Conservation (phyloP, 768 basidiomycete species). For the Termitomyces sp. region DNA sequence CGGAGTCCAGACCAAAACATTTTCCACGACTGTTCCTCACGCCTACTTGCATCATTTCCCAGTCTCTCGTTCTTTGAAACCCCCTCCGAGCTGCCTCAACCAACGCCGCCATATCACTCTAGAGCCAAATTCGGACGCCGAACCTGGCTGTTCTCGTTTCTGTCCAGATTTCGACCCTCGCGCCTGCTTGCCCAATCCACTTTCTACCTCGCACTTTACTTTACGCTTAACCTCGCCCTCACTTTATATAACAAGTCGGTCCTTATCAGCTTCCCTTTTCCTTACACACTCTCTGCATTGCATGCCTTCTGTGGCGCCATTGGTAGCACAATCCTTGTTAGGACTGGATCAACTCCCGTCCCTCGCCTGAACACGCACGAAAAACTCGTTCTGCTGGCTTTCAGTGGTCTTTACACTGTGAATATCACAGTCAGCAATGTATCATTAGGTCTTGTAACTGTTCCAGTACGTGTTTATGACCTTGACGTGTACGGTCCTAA, state of each 20-base stretch:
- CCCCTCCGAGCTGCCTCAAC: constrained; percentile 12
- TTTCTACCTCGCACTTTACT: constrained; percentile 61
- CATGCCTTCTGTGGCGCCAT: constrained; percentile 84
- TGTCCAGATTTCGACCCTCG: constrained; percentile 4
- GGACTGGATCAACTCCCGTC: constrained; percentile 17
- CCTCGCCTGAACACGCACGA: constrained; percentile 42
- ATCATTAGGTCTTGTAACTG: constrained; percentile 81
- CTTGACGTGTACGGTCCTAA: not conserved
- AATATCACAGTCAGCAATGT: constrained; percentile 96
- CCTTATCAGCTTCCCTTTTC: constrained; percentile 89
- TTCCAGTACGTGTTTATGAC: constrained; percentile 57
- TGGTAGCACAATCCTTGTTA: constrained; percentile 67
- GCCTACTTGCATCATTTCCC: not conserved
- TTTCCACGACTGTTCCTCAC: not conserved
- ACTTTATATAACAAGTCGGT: constrained; percentile 96
- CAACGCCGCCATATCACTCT: constrained; percentile 9
- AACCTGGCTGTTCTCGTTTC: constrained; percentile 2
- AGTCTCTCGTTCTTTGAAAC: not conserved
- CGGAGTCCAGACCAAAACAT: not conserved
- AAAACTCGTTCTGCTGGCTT: constrained; percentile 62
- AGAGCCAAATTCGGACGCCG: constrained; percentile 6
- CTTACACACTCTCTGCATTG: constrained; percentile 90
- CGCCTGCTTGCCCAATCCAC: constrained; percentile 10
- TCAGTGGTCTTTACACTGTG: constrained; percentile 87
- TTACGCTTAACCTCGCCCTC: constrained; percentile 84